Evolutionary conservation across 192 early-diverging fungal species (phyloP), one percentile per base, ranked within the genome.

Genomic region (Allomyces macrogynus): DNA sequence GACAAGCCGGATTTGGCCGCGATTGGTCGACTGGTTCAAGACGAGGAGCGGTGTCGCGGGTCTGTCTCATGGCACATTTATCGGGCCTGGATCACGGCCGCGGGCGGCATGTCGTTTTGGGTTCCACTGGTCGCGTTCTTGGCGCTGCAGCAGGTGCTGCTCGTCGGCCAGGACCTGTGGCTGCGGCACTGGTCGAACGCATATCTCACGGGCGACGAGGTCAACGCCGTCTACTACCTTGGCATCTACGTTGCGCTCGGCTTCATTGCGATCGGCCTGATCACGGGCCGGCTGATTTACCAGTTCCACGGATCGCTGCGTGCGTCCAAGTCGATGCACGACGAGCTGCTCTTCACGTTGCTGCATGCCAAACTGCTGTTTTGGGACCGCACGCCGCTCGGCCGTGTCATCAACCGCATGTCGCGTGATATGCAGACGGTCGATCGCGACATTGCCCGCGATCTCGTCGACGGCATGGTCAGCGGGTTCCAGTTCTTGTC

Each of bases 301-400:
- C 71, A 77, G 16, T 77, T 71, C 63, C 62, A 63, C 66, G 75
- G 76, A 63, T 78, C 78, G 4, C 61, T 89, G 9, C 57, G 64
- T 1, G 88, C 86, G 20, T 87, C 84, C 1, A 73, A 72, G 3
- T 67, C 64, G 0, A 57, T 89, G 61, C 88, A 89, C 63, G 44
- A 67, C 24, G 73, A 70, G 23, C 70, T 88, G 25, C 63, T 89
- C 32, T 71, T 67, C 10, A 65, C 76, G 27, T 74, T 90, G 26
- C 65, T 83, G 27, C 80, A 76, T 25, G 85, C 89, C 8, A 86
- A 84, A 68, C 76, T 92, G 44, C 82, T 85, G 24, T 95, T 95
- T 80, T 96, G 89, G 72, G 91, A 93, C 69, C 84, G 83, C n/a
- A 91, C 87, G 20, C 93, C 93, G 8, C 75, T 91, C n/a, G 91